Evolutionary conservation across 768 basidiomycete species (phyloP), one percentile per base, ranked within the genome.

Genomic region (Suillus brevipes): DNA sequence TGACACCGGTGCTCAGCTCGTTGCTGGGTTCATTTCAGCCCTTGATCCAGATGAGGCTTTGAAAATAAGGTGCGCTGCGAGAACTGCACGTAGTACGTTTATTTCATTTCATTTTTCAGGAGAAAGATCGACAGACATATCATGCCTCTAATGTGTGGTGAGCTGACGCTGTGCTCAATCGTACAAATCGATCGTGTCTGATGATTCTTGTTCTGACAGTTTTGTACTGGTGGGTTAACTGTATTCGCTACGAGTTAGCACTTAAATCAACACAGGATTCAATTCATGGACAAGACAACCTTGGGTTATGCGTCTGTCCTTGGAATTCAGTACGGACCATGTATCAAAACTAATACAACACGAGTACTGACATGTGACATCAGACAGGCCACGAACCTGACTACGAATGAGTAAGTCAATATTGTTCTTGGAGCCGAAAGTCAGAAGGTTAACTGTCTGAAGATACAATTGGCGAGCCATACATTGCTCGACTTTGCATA

Each of bases 241-340:
- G 34, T 42, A 25, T 34, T 57, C 13, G 16, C 20, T 6, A 34
- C 34, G 14, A 31, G 16, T 58, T 1, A 55, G 20, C 25, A 20
- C 52, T 55, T 37, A 60, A 7, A 20, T 23, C 8, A 16, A 37
- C 28, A 13, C 66, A 85, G 87, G 83, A 82, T 89, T n/a, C 87
- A 88, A 71, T 88, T 85, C 66, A 88, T 89, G 85, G 87, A 89
- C 68, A 88, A 89, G 77, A 87, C 84, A 3, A 89, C 87, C 1
- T 74, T 89, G 8, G 86, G 87, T 4, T 83, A 80, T 65, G 71
- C 87, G 2, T 84, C 87, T 6, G 87, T 89, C 64, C 78, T 89
- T 58, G 88, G 88, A 3, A 89, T 90, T 69, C 78, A 78, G 88
- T 86, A 23, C 37, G 80, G 67, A 36, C 18, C 55, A 14, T n/a